Percentiles rank a stretch among this genome's conserved stretches.
These are phyloP conservation scores for Mycena haematopus DNA, from an alignment of 768 basidiomycete genomes.

Conservation along the genomic window DNA sequence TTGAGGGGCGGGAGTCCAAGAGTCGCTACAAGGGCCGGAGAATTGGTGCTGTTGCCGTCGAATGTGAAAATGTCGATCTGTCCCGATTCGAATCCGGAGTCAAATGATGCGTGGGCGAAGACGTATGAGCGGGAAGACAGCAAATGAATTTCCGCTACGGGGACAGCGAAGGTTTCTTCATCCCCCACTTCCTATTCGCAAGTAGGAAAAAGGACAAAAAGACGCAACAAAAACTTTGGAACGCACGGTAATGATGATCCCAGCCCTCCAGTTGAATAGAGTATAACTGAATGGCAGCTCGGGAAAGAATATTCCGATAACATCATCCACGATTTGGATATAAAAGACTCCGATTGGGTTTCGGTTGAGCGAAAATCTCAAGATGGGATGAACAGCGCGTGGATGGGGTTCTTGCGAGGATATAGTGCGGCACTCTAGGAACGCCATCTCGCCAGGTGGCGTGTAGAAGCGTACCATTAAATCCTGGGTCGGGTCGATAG, in stretches of 20 bases:
- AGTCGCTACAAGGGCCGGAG: background rate
- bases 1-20: conserved; percentile 4
- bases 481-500: conserved; percentile 16
- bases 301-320: conserved; percentile 8
- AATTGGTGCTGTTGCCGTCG: background rate
- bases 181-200: background rate
- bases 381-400: background rate
- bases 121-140: background rate
- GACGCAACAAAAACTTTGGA: background rate
- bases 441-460: background rate
- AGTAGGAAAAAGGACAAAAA: background rate
- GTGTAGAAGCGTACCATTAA: background rate
- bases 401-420: conserved; percentile 5
- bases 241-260: background rate
- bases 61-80: conserved; percentile 7
- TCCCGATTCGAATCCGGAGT: background rate
- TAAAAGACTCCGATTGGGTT: background rate
- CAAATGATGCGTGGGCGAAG: background rate
- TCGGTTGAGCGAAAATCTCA: background rate
- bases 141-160: background rate
- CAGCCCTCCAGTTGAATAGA: background rate
- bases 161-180: too few species aligned
- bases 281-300: background rate
- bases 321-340: conserved; percentile 12
- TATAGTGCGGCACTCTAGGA: conserved; percentile 10